These are phyloP conservation scores for Nosema muscidifuracis DNA, from an alignment of 371 early-diverging fungal species.

Conservation along the genomic window DNA sequence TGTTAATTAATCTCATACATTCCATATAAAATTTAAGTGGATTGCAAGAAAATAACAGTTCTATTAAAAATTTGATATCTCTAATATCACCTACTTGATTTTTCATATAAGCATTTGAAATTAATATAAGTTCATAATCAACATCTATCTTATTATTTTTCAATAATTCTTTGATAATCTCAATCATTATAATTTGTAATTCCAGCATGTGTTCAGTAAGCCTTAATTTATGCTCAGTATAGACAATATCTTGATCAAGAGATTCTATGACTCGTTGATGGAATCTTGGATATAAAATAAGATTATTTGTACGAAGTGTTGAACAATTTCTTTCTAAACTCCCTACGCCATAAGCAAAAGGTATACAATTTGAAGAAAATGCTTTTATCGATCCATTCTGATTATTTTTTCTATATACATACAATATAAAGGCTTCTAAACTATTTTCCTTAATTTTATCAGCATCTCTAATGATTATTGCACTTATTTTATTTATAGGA, in stretches of 20 bases:
- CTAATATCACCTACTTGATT: constrained; percentile 23
- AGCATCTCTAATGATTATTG: constrained; percentile 74
- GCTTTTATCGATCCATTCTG: constrained; percentile 42
- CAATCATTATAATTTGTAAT: constrained; percentile 35
- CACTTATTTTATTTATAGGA: constrained; percentile 71
- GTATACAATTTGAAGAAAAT: constrained; percentile 31
- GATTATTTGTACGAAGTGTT: constrained; percentile 21
- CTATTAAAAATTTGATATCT: constrained; percentile 35
- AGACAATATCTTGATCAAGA: constrained; percentile 26
- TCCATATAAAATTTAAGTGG: constrained; percentile 6
- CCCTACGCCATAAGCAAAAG: constrained; percentile 11
- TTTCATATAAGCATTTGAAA: background rate
- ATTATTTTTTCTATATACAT: constrained; percentile 40
- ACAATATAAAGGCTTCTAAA: constrained; percentile 48
- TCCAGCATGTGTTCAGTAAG: constrained; percentile 16
- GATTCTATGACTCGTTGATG: constrained; percentile 37
- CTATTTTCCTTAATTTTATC: constrained; percentile 44
- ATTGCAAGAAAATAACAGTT: constrained; percentile 21
- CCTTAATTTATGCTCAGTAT: constrained; percentile 31
- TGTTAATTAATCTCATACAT: constrained; percentile 25
- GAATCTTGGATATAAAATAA: constrained; percentile 55
- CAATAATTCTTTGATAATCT: constrained; percentile 36
- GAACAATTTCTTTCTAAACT: constrained; percentile 17
- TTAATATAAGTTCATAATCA: constrained; percentile 14
- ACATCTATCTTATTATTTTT: background rate